These are phyloP conservation scores for apple (Malus domestica) DNA, from an alignment of 306 rosid genomes.

Conservation along the genomic window DNA sequence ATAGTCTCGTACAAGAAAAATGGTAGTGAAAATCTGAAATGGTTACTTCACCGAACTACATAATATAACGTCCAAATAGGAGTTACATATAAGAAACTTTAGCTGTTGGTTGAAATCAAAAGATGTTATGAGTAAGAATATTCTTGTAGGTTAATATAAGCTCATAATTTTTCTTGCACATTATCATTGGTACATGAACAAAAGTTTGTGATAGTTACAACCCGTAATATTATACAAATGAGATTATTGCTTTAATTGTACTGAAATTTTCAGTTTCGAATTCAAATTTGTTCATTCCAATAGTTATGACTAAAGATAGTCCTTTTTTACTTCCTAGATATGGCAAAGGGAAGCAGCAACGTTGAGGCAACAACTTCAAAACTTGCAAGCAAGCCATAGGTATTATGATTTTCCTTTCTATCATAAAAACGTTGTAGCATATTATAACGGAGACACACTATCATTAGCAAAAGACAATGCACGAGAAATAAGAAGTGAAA, in stretches of 20 bases:
- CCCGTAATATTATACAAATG: neutral
- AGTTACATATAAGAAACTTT: neutral
- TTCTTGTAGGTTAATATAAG: neutral
- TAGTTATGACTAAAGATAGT: constrained; percentile 4
- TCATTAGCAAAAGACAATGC: neutral
- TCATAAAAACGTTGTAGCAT: neutral
- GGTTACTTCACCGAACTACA: neutral
- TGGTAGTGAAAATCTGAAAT: neutral
- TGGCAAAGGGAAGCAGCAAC: constrained; percentile 88
- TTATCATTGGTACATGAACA: neutral
- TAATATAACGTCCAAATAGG: neutral
- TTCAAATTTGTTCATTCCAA: neutral
- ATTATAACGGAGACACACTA: neutral
- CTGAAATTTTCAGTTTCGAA: neutral
- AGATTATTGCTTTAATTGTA: neutral
- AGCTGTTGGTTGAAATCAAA: neutral
- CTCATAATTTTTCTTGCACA: neutral
- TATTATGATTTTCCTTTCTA: constrained; percentile 16
- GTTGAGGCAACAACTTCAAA: constrained; percentile 74
- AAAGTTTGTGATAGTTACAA: neutral
- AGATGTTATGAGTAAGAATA: neutral
- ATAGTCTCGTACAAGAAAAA: neutral
- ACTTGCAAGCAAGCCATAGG: constrained; percentile 79
- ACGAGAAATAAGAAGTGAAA: neutral
- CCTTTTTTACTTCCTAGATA: constrained; percentile 40